Evolutionary conservation across 2,329 filamentous ascomycete species (phyloP), one percentile per base, ranked within the genome.

Genomic region (Akanthomyces lecanii): DNA sequence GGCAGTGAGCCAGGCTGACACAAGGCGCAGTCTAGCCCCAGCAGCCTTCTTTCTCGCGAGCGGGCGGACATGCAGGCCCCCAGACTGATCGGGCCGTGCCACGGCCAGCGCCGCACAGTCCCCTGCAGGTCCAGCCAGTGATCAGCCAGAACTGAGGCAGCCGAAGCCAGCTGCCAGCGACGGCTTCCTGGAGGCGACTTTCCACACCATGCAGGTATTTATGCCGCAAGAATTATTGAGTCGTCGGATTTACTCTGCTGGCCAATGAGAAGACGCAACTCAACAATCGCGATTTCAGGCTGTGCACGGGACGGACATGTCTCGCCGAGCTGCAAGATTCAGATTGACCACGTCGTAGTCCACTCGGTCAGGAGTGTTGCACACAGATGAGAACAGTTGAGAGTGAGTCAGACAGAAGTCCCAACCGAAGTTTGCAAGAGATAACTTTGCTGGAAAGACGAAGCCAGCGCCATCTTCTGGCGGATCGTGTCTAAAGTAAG

Each of bases 11-110:
- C 36, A 38, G n/a, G 33, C 33, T 54, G 33, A 23, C 51, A 16
- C n/a, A 55, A 18, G 33, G 33, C 18, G 40, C 28, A 47, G 56
- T 21, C 30, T 25, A 25, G 21, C 30, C 38, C 6, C 7, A n/a
- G 55, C 28, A 38, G 23, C 14, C 16, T 55, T 12, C 42, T 54
- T 38, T n/a, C 4, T 28, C 33, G 40, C 6, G 36, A 36, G 36
- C 36, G 16, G 48, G 12, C 36, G 16, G 48, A 16, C 33, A 52
- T 51, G 25, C 45, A 40, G 28, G 38, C 42, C 58, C 38, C 58
- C 58, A 53, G 48, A 61, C 48, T 61, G 57, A 44, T 53, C 58
- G 58, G 58, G 47, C 58, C 58, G 58, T 48, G 58, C 53, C 58
- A 62, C 61, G 53, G 45, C 45, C 60, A 30, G 52, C 38, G 28